Evolutionary conservation across 1,139 yeast species (phyloP).

Genomic region (Hyphopichia buzzinii): DNA sequence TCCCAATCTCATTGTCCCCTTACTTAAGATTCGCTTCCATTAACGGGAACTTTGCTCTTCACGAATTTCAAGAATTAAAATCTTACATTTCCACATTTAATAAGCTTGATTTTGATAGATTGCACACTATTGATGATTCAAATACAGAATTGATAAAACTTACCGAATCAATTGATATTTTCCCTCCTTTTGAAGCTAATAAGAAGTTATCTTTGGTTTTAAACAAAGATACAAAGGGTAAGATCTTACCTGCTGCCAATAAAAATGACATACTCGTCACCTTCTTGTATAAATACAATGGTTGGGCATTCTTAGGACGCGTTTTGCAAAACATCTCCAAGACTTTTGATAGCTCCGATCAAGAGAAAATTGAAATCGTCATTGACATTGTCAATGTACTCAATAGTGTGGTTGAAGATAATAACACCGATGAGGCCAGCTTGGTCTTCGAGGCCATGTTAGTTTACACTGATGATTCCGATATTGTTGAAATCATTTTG

Average conservation of each 20-base stretch:
- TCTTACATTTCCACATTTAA: slow-evolving; percentile 55
- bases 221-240: slow-evolving; percentile 64
- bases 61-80: slow-evolving; percentile 55
- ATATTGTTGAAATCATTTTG: slow-evolving; percentile 66
- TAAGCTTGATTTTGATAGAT: slow-evolving; percentile 32
- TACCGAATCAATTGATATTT: slow-evolving; percentile 38
- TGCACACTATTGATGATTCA: slow-evolving; percentile 49
- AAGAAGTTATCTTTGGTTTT: slow-evolving; percentile 46
- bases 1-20: slow-evolving; percentile 68
- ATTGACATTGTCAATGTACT: slow-evolving; percentile 53
- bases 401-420: slow-evolving; percentile 45
- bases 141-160: slow-evolving; percentile 51
- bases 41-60: slow-evolving; percentile 65
- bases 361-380: slow-evolving; percentile 36
- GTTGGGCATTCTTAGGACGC: slow-evolving; percentile 85
- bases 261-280: slow-evolving; percentile 55
- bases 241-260: slow-evolving; percentile 51
- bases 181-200: slow-evolving; percentile 49
- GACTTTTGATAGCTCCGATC: slow-evolving; percentile 31
- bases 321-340: slow-evolving; percentile 62
- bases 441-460: slow-evolving; percentile 54
- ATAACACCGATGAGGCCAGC: slow-evolving; percentile 39
- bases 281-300: slow-evolving; percentile 73
- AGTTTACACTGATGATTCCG: slow-evolving; percentile 62
- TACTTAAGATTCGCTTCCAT: slow-evolving; percentile 60